Conservation (phyloP, 2,329 filamentous ascomycete species). For the Pyrenochaeta sp. region DNA sequence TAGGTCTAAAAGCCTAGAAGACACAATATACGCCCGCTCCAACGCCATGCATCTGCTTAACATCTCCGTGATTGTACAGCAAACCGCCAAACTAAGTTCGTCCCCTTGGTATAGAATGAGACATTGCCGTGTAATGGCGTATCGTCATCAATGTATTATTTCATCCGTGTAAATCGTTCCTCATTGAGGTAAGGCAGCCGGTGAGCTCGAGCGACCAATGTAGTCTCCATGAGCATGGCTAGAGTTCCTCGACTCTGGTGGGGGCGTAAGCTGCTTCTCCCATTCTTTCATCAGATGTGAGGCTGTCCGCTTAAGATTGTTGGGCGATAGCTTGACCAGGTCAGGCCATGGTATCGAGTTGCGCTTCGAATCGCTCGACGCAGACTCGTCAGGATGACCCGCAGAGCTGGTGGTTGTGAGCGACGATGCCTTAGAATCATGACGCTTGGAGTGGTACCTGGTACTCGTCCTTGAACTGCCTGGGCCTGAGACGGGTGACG, state of each 20-base stretch:
- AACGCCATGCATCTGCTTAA: slow-evolving; percentile 21
- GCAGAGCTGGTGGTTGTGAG: slow-evolving; percentile 43
- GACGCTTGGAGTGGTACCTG: slow-evolving; percentile 56
- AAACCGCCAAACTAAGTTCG: slow-evolving; percentile 30
- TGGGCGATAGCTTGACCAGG: slow-evolving; percentile 75
- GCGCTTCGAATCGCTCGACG: slow-evolving; percentile 40
- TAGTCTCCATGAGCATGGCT: slow-evolving; percentile 47
- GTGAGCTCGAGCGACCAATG: slow-evolving; percentile 42
- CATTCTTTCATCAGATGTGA: slow-evolving; percentile 88
- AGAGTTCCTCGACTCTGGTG: slow-evolving; percentile 43
- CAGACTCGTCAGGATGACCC: slow-evolving; percentile 31
- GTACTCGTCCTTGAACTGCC: slow-evolving; percentile 64
- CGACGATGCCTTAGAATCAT: slow-evolving; percentile 50
- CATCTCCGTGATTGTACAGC: slow-evolving; percentile 16
- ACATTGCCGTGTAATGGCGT: slow-evolving; percentile 42
- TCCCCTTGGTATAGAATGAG: slow-evolving; percentile 28
- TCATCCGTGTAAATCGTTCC: slow-evolving; percentile 23
- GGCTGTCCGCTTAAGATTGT: slow-evolving; percentile 82
- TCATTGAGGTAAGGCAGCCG: slow-evolving; percentile 32
- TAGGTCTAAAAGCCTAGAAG: slow-evolving; percentile 17
- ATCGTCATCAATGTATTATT: slow-evolving; percentile 36
- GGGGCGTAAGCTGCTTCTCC: slow-evolving; percentile 77
- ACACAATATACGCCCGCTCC: slow-evolving; percentile 17
- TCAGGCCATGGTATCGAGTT: slow-evolving; percentile 70
- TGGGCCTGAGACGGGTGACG: slow-evolving; percentile 50